Evolutionary conservation across 1,284 basidiomycete species (phyloP).

Genomic region (Schizophyllum amplum): DNA sequence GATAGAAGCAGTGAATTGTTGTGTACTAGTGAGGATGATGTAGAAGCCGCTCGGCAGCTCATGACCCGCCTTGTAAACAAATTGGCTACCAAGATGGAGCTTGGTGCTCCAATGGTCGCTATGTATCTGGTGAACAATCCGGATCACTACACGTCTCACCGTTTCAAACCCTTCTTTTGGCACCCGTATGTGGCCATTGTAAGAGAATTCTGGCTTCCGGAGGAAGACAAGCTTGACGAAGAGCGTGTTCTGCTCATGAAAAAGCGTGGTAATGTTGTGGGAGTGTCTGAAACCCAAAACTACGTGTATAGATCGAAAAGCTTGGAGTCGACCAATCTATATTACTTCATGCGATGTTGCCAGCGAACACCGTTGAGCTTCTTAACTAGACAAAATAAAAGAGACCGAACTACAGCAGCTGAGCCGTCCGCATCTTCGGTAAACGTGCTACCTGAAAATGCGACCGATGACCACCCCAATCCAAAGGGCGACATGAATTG

Average conservation of each 20-base stretch:
- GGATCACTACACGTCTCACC: conserved; percentile 31
- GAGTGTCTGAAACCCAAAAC: not conserved
- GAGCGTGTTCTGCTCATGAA: not conserved
- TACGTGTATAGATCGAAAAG: not conserved
- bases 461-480: no score
- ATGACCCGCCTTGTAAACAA: conserved; percentile 28
- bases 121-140: conserved; percentile 26
- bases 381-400: not conserved
- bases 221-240: not conserved
- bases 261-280: not conserved
- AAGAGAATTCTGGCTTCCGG: not conserved
- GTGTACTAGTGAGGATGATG: conserved; percentile 11
- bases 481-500: not conserved
- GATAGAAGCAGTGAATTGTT: conserved; percentile 18
- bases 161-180: conserved; percentile 27
- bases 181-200: conserved; percentile 19
- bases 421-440: no score
- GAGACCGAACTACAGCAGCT: no score
- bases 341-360: not conserved
- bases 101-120: conserved; percentile 29
- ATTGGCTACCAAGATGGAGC: conserved; percentile 28
- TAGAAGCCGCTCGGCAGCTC: conserved; percentile 19
- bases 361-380: not conserved
- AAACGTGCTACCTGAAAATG: no score
- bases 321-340: not conserved